These are phyloP conservation scores for Ganoderma resinaceum DNA, from an alignment of 1,284 basidiomycete species.

Conservation along the genomic window DNA sequence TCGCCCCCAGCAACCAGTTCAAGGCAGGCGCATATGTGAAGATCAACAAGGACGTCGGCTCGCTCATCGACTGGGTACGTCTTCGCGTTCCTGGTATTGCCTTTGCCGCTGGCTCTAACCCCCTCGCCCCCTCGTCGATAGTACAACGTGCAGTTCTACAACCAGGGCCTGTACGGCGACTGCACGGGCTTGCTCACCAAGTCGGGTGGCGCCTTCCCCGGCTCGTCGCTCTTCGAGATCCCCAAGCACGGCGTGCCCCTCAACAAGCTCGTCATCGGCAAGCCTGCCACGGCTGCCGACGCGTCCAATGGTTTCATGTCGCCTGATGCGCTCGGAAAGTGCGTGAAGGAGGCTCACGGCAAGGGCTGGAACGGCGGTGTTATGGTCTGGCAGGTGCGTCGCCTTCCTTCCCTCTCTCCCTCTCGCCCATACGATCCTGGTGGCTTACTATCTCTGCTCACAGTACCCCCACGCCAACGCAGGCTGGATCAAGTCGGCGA, in stretches of 20 bases:
- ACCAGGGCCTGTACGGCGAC: constrained; percentile 52
- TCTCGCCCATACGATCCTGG: background rate
- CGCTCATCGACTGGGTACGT: constrained; percentile 45
- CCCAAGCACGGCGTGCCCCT: constrained; percentile 57
- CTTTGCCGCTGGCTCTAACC: background rate
- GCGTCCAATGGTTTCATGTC: constrained; percentile 65
- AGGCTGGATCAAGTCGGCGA: constrained; percentile 23
- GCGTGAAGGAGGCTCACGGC: constrained; percentile 58
- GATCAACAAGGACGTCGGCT: constrained; percentile 61
- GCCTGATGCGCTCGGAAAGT: constrained; percentile 58
- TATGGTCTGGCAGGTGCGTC: constrained; percentile 23
- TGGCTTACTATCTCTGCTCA: background rate
- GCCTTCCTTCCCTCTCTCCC: background rate
- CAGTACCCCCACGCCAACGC: constrained; percentile 26
- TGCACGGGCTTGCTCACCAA: constrained; percentile 58
- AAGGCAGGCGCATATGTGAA: constrained; percentile 68
- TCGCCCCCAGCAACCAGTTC: constrained; percentile 52
- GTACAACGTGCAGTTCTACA: constrained; percentile 69
- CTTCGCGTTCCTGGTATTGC: background rate
- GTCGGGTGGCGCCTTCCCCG: constrained; percentile 3
- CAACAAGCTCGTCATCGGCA: constrained; percentile 62
- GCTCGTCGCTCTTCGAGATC: constrained; percentile 62
- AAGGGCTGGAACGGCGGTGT: constrained; percentile 59
- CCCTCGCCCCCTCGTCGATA: constrained; percentile 16
- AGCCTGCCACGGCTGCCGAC: constrained; percentile 50